A percentile compares a stretch with the other conserved stretches of the same genome.
phyloP scores from a whole-genome alignment of 345 rosid species.

The Populus deltoides region DNA sequence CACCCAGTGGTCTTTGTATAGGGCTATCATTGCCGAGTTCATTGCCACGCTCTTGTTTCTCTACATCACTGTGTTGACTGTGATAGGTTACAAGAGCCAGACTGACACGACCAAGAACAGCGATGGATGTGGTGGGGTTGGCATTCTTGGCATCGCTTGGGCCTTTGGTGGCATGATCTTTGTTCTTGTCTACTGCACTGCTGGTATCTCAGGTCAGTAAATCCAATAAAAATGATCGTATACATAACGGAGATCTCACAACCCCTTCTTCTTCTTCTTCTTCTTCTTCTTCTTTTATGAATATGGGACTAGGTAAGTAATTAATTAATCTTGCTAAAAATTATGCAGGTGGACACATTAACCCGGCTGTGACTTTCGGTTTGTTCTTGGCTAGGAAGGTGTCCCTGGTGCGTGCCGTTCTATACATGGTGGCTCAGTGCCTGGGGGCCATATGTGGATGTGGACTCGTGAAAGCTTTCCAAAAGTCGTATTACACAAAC shows the following conservation, averaged over 20 bases:
- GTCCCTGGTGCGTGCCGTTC: conserved; percentile 36
- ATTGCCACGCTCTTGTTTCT: conserved; percentile 42
- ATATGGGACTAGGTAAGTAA: not conserved
- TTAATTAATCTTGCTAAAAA: not conserved
- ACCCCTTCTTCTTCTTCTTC: too few relatives aligned
- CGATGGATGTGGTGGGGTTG: conserved; percentile 35
- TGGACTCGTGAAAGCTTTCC: conserved; percentile 47
- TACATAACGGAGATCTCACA: not conserved
- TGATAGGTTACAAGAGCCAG: conserved; percentile 43
- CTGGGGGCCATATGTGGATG: conserved; percentile 48
- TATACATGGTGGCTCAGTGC: conserved; percentile 49
- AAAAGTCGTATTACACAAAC: conserved; percentile 27
- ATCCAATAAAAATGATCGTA: too few relatives aligned
- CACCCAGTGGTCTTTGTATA: conserved; percentile 39
- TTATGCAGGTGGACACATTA: conserved; percentile 41
- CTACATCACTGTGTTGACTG: conserved; percentile 42
- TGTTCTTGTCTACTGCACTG: conserved; percentile 49
- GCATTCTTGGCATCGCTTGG: conserved; percentile 48
- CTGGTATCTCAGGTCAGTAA: conserved; percentile 38
- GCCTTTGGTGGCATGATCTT: conserved; percentile 53
- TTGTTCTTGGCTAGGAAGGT: conserved; percentile 46
- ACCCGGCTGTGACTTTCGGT: conserved; percentile 47
- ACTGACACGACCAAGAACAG: conserved; percentile 9
- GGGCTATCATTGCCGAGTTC: conserved; percentile 47
- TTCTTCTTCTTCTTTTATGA: too few relatives aligned